These are phyloP conservation scores for Ascochyta clinopodiicola DNA, from an alignment of 2,329 filamentous ascomycete genomes.

Conservation along the genomic window DNA sequence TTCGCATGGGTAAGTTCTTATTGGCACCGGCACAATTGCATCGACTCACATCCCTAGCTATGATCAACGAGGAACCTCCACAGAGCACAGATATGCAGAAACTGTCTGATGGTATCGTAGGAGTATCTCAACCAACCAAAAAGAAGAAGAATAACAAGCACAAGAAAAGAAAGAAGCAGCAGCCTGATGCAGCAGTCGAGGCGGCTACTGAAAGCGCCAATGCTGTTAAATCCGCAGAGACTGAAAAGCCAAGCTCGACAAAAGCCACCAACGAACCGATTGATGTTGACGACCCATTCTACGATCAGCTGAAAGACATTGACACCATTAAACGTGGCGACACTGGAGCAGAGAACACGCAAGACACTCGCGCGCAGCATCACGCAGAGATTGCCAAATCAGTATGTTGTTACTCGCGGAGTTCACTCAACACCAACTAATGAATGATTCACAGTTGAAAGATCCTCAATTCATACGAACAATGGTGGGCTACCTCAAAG, in stretches of 20 bases:
- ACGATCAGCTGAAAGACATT: conserved; percentile 1
- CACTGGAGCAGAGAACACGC: background rate
- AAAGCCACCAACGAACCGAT: background rate
- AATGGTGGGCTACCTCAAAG: conserved; percentile 13
- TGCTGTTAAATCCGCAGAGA: background rate
- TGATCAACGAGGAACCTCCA: background rate
- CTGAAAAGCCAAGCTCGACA: background rate
- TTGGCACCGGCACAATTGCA: no score
- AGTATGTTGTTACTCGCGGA: background rate
- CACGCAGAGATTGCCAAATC: background rate
- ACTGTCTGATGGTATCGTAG: background rate
- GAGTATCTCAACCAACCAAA: conserved; percentile 1
- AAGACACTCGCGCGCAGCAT: background rate
- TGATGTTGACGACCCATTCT: conserved; percentile 5
- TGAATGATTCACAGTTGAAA: background rate
- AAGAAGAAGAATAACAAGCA: conserved; percentile 11
- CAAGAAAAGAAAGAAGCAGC: conserved; percentile 11
- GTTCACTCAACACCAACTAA: background rate
- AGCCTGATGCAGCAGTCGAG: background rate
- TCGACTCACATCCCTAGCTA: background rate
- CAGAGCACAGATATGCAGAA: background rate
- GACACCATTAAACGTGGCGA: conserved; percentile 2
- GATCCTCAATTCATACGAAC: conserved; percentile 9
- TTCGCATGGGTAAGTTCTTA: background rate
- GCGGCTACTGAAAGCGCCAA: background rate